phyloP scores from a whole-genome alignment of 2,329 filamentous ascomycete genomes.

The Pseudogymnoascus pannorum region DNA sequence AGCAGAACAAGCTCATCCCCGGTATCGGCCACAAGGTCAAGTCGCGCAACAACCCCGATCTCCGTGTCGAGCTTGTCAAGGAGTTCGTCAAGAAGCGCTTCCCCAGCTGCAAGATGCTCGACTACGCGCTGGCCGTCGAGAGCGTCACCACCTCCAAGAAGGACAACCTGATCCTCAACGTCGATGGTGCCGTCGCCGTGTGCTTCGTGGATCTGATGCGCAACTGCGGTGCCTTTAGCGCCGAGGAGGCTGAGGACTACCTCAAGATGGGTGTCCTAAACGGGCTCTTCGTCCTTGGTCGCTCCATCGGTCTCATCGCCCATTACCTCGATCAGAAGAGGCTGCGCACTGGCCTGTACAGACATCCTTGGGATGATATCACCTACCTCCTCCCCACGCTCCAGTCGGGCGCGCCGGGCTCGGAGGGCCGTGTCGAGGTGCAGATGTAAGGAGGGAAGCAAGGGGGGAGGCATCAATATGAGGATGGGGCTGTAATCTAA shows the following conservation, averaged over 20 bases:
- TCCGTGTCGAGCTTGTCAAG: constrained; percentile 98
- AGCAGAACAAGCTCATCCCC: constrained; percentile 99
- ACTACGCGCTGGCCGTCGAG: constrained; percentile 97
- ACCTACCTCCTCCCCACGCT: constrained; percentile 87
- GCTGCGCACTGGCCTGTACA: constrained; percentile 95
- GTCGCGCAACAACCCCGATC: constrained; percentile 98
- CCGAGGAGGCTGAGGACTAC: constrained; percentile 98
- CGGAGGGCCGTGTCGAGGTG: constrained; percentile 85
- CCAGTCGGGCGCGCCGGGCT: constrained; percentile 61
- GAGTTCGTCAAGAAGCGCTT: constrained; percentile 98
- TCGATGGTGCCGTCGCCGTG: constrained; percentile 95
- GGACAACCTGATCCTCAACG: constrained; percentile 99
- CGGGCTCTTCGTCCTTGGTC: constrained; percentile 96
- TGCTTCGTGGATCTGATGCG: constrained; percentile 97
- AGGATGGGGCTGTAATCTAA: background rate
- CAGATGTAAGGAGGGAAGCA: constrained; percentile 45
- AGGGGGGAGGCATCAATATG: background rate
- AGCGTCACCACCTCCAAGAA: constrained; percentile 99
- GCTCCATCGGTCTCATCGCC: constrained; percentile 97
- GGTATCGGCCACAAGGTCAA: constrained; percentile 99
- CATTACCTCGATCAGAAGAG: constrained; percentile 99
- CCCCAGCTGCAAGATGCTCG: constrained; percentile 94
- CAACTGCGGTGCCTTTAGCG: constrained; percentile 94
- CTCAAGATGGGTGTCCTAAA: constrained; percentile 98
- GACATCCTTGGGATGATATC: constrained; percentile 98